Evolutionary conservation across 148 eudicot genomes (phyloP), one percentile per base, ranked within the genome.

Genomic region (Rhododendron ferrugineum): DNA sequence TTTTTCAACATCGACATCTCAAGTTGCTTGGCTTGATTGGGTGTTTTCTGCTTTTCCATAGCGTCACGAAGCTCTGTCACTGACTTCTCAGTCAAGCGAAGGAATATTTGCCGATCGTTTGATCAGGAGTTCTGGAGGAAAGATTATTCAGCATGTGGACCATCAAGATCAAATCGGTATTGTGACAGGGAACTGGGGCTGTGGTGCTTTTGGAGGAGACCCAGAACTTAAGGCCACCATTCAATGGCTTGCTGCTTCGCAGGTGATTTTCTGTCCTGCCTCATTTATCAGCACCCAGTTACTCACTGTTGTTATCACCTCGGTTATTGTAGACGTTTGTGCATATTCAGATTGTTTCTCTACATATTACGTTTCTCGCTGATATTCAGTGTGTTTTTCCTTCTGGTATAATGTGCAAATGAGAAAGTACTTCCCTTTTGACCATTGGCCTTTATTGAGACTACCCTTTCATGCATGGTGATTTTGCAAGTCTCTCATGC

Each of bases 151-250:
- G 62, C 52, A 52, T 82, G 78, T 58, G 79, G 85, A 85, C 16
- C 32, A 85, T 88, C 85, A 89, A 46, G 81, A 78, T 54, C 88
- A 84, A 75, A 88, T 91, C 64, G 98, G 99, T 3, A 90, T 96
- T 89, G 98, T 70, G 50, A 96, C 99, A 13, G 99, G 99, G n/a
- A 96, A 96, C 85, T 96, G 99, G 99, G 99, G 99, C 52, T 96
- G 98, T 89, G 98, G 99, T 64, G 99, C 98, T 86, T 96, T 96
- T 87, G 99, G 98, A 42, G 99, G 99, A 82, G 99, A 96, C 88
- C 98, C 99, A 84, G 93, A 96, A 91, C 88, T 96, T 85, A 96
- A 96, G 90, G 86, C 94, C 30, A 84, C 92, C 58, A 84, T 96
- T 52, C 99, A 96, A 84, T 96, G 99, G 99, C 92, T 96, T 77